Evolutionary conservation across 2,329 filamentous ascomycete genomes (phyloP).

Genomic region (Monosporascus sp.): DNA sequence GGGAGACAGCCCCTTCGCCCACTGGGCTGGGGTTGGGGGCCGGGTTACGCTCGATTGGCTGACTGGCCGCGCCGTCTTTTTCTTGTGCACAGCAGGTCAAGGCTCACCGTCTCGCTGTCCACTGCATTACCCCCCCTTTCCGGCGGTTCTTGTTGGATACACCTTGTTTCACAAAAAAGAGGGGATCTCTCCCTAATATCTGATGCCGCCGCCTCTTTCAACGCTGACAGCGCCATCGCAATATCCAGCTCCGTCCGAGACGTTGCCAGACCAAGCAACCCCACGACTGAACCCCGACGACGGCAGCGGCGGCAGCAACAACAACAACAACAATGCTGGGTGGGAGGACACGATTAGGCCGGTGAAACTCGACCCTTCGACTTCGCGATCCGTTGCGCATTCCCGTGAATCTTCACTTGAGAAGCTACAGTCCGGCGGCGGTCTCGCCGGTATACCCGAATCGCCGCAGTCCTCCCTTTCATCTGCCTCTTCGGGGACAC

Average conservation of each 20-base stretch:
- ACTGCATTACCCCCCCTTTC: conserved; percentile 14
- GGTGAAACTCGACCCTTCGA: conserved; percentile 32
- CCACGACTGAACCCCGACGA: conserved; percentile 34
- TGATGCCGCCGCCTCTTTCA: conserved; percentile 12
- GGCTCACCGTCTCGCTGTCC: conserved; percentile 11
- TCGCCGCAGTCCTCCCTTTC: conserved; percentile 22
- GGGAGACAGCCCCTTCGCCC: neutral
- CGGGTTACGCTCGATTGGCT: neutral
- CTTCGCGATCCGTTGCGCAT: conserved; percentile 39
- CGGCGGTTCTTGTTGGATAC: conserved; percentile 9
- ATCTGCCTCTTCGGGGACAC: conserved; percentile 33
- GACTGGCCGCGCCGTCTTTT: neutral
- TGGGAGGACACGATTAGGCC: conserved; percentile 50
- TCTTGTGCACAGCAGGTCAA: conserved; percentile 11
- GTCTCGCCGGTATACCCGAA: conserved; percentile 25
- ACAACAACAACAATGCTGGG: conserved; percentile 35
- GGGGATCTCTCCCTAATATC: conserved; percentile 14
- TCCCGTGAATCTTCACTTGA: conserved; percentile 56
- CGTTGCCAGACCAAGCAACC: conserved; percentile 52
- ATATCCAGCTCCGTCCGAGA: conserved; percentile 51
- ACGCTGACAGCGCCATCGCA: conserved; percentile 21
- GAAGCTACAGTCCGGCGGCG: conserved; percentile 36
- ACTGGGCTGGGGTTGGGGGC: neutral
- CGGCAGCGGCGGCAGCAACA: neutral
- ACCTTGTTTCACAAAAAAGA: conserved; percentile 24